These are phyloP conservation scores for Thymus quinquecostatus DNA, from an alignment of 257 asterid species.

Conservation along the genomic window DNA sequence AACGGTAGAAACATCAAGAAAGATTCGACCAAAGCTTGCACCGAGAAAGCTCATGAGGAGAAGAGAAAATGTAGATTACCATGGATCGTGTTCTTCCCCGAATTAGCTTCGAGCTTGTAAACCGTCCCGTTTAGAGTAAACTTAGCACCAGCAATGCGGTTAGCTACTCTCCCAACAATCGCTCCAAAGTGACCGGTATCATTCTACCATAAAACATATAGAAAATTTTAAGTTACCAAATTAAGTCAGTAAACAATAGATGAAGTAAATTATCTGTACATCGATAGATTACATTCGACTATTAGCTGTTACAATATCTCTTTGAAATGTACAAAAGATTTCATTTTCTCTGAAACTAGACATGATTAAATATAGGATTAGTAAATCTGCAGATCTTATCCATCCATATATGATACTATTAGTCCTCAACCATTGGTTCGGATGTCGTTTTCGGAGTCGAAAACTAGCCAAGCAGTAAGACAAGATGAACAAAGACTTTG, in stretches of 20 bases:
- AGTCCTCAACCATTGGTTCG: conserved; percentile 12
- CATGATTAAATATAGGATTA: neutral
- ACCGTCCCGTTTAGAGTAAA: conserved; percentile 65
- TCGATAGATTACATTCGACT: neutral
- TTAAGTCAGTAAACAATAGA: neutral
- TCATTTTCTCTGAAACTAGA: neutral
- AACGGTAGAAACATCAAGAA: neutral
- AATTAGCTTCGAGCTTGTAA: conserved; percentile 73
- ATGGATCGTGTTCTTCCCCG: conserved; percentile 64
- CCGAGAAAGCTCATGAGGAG: neutral
- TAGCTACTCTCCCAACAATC: conserved; percentile 79
- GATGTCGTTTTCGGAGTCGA: conserved; percentile 21
- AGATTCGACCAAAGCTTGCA: neutral
- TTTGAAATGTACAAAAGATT: neutral
- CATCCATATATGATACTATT: neutral
- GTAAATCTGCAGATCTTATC: conserved; percentile 12
- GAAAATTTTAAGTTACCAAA: too few species aligned
- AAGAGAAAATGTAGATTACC: conserved; percentile 44
- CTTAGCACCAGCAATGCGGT: conserved; percentile 78
- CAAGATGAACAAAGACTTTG: conserved; percentile 10
- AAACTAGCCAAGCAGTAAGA: conserved; percentile 18
- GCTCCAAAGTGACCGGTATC: conserved; percentile 67
- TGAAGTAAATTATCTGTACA: neutral
- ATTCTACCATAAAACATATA: conserved; percentile 46
- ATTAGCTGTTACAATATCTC: neutral